Conservation (phyloP, 225 moss, liverwort and hornwort genomes). For the Neckera pumila region DNA sequence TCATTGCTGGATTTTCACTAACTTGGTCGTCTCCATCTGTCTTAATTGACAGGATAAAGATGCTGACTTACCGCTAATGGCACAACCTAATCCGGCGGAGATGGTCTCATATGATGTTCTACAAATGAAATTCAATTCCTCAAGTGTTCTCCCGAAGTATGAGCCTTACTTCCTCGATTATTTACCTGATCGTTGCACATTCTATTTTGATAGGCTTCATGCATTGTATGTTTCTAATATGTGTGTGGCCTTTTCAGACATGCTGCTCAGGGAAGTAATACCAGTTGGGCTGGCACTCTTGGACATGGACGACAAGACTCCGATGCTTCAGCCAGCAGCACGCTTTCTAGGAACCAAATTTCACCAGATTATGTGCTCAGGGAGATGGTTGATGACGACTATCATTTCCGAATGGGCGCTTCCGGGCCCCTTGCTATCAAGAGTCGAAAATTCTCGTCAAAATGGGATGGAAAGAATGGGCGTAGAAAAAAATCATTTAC, state of each 20-base stretch:
- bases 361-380: background rate
- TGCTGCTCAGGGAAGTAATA: background rate
- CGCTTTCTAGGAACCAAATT: background rate
- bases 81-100: background rate
- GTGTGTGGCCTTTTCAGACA: background rate
- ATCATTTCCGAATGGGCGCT: background rate
- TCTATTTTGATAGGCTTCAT: background rate
- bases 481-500: background rate
- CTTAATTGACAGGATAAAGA: constrained; percentile 9
- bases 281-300: background rate
- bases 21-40: background rate
- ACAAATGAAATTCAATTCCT: background rate
- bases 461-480: constrained; percentile 1
- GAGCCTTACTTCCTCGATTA: background rate
- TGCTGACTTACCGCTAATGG: background rate
- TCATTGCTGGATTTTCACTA: background rate
- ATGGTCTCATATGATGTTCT: background rate
- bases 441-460: constrained; percentile 14
- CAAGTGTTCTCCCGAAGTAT: background rate
- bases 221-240: background rate
- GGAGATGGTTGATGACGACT: background rate
- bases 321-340: background rate
- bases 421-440: constrained; percentile 7
- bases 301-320: background rate
- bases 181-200: background rate